phyloP scores from a whole-genome alignment of 495 filamentous ascomycete genomes.

The Cudoniella acicularis region DNA sequence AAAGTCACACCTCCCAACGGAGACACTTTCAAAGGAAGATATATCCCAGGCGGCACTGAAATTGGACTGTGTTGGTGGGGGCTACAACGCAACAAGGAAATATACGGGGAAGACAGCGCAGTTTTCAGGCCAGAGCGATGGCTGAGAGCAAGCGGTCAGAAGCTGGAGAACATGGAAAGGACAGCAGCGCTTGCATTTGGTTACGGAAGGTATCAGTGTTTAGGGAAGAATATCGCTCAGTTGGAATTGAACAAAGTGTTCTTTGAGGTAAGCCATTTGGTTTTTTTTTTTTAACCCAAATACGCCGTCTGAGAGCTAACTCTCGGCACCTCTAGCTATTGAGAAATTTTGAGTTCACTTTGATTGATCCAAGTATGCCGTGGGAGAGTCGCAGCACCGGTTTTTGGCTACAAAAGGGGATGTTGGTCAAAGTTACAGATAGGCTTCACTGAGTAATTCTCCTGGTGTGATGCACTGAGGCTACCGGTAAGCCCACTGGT shows the following conservation, averaged over 20 bases:
- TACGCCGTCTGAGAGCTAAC: not conserved
- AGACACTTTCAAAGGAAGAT: conserved; percentile 40
- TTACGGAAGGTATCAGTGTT: conserved; percentile 38
- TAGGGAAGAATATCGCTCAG: conserved; percentile 41
- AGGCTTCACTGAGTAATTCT: too few relatives aligned
- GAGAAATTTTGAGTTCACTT: conserved; percentile 47
- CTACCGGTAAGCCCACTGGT: too few relatives aligned
- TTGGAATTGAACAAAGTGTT: conserved; percentile 50
- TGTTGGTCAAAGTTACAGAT: conserved; percentile 12
- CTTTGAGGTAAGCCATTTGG: conserved; percentile 52
- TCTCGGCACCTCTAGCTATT: conserved; percentile 37
- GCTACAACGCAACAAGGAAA: conserved; percentile 29
- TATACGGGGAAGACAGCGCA: conserved; percentile 48
- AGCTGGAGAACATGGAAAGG: conserved; percentile 32
- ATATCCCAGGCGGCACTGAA: conserved; percentile 42
- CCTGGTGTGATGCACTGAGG: too few relatives aligned
- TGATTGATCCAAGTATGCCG: conserved; percentile 44
- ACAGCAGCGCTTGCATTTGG: conserved; percentile 39
- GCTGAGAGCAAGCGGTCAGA: conserved; percentile 30
- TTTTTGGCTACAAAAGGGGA: conserved; percentile 5
- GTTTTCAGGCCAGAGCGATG: conserved; percentile 53
- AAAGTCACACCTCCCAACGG: conserved; percentile 45
- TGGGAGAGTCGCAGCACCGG: conserved; percentile 26
- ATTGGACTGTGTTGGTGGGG: conserved; percentile 37
- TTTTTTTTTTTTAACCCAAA: too few relatives aligned